Base-by-base conservation (phyloP, 2,329 filamentous ascomycete genomes). In the Myriangium duriaei region DNA sequence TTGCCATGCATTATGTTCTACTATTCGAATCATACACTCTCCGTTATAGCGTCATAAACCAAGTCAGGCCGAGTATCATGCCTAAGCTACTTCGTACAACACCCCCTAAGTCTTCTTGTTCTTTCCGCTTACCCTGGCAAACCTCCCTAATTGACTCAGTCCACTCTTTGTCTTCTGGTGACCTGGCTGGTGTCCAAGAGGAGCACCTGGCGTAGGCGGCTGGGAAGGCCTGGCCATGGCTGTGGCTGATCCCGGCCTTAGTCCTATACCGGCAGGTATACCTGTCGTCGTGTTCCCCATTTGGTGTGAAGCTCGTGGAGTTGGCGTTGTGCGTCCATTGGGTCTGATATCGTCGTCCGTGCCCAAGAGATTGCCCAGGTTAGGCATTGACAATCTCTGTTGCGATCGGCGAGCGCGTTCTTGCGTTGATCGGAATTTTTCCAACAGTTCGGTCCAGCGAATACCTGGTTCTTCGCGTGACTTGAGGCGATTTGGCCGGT, bases 371-470 rank as follows among this genome's bases (percentile, higher is more conserved):
- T 32, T 26, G 5, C 40, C 32, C 12, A 49, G 39, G 10, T 48
- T 46, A 10, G 51, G 49, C 30, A 51, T 33, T 11, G 48, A 48
- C 34, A 48, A 42, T 38, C 47, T 44, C 9, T 40, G 67, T 52
- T 85, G 79, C 10, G 74, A 68, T 37, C 85, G 71, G 39, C 86
- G 73, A 4, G 87, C 81, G 43, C 76, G 77, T 49, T 98, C 91
- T 54, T 98, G 91, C 2, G 92, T 88, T 37, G 71, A 75, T 48
- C 83, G 82, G 62, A 98, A 98, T 54, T 95, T 94, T 47, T 98
- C 91, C 4, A 98, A 71, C 24, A 98, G 69, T 50, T 98, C 91
- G 2, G 73, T 75, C 91, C 91, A 98, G 39, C 81, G 79, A 49
- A 98, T 93, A 11, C 51, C 51, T 3, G 53, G 53, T 39, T 95